Conservation (phyloP, 192 early-diverging fungal species). For the Coemansia sp. region DNA sequence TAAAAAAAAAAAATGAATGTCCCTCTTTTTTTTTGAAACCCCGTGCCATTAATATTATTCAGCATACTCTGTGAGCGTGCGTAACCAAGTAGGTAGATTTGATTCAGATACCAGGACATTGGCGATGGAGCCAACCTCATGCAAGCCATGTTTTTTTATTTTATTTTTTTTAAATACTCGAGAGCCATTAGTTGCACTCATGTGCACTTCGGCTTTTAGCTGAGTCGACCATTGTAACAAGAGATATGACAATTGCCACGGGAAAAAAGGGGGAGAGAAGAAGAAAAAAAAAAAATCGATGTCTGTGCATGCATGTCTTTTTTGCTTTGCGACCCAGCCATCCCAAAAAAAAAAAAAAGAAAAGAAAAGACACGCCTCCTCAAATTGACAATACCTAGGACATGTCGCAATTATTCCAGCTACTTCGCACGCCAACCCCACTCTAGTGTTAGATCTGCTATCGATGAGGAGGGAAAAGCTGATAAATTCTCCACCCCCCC, state of each 20-base stretch:
- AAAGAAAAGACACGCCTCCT: neutral
- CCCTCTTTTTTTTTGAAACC: neutral
- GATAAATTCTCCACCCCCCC: neutral
- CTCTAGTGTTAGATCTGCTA: neutral
- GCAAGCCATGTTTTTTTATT: too few species aligned
- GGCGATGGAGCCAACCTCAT: too few species aligned
- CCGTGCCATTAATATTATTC: neutral
- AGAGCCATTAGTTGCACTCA: neutral
- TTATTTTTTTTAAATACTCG: too few species aligned
- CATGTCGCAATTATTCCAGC: neutral
- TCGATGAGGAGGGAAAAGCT: neutral
- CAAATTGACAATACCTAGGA: neutral
- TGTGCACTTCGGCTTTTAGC: neutral
- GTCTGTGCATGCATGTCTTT: constrained; percentile 14
- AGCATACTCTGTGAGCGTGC: neutral
- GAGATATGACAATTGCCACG: neutral
- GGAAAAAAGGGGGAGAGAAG: neutral
- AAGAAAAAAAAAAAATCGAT: neutral
- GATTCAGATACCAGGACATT: neutral
- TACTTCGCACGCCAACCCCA: neutral
- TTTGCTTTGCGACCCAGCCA: neutral
- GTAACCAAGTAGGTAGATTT: neutral
- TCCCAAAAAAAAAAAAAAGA: neutral
- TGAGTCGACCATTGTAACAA: neutral
- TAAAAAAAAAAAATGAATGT: too few species aligned